Evolutionary conservation across 805 yeast genomes (phyloP), one percentile per base, ranked within the genome.

Genomic region (Hanseniaspora meyeri): DNA sequence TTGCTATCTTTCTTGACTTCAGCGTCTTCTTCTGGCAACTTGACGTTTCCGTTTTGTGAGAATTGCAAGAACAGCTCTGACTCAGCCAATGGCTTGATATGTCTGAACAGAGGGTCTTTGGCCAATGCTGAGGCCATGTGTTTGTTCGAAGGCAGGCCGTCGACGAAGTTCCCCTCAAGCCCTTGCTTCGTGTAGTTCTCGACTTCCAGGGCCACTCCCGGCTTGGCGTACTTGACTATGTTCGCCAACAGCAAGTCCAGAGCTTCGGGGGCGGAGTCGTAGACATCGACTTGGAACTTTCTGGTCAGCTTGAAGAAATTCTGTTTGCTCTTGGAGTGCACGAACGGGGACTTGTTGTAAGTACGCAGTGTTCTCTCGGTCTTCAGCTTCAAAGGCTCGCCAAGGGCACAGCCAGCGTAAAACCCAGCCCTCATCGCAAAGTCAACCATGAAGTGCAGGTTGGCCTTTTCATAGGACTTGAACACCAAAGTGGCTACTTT

Each of bases 241-340:
- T 83, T 84, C 29, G 93, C 80, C 57, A 91, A 74, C 81, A 89
- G 82, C 52, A 86, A 71, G 68, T 93, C 95, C 45, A 93, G 73
- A 4, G 85, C 83, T 65, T 87, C 95, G 1, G 90, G 83, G 58
- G 85, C 82, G 17, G 96, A 79, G 68, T 93, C 97, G 76, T 80
- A 89, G 32, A 88, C 85, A 62, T 76, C 77, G 61, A 93, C 74
- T 59, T 78, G 68, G 60, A 95, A 80, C 63, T 83, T 81, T 68
- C 80, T 86, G 1, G 97, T 93, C 50, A 79, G 77, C 73, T 97
- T 82, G 73, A 87, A 86, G 71, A 86, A 93, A 74, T 91, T 93
- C 73, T 91, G 95, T 72, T 93, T 93, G 10, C 93, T 78, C 68
- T 89, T 90, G 53, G 97, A 95, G 66, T 87, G 93, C 20, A 86